Percentiles rank a stretch among this genome's conserved stretches.
These are phyloP conservation scores for Vitis amurensis DNA, from an alignment of 164 flowering plant species.

Conservation along the genomic window DNA sequence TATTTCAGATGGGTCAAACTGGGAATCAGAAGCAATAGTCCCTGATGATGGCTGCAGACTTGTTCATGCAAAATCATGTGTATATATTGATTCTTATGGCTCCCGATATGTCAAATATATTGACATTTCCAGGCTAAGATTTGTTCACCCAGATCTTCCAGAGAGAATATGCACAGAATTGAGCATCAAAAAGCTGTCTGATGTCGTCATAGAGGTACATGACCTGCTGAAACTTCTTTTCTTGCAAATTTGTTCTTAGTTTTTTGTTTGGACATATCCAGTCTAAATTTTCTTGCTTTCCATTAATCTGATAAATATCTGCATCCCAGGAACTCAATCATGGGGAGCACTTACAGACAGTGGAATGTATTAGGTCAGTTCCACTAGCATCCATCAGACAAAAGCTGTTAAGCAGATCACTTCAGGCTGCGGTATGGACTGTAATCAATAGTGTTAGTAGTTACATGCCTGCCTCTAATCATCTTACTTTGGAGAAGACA, in stretches of 20 bases:
- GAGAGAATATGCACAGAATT: constrained; percentile 60
- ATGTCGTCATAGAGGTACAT: constrained; percentile 83
- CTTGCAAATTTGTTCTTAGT: neutral
- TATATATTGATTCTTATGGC: constrained; percentile 81
- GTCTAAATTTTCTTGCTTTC: neutral
- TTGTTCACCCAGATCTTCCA: constrained; percentile 78
- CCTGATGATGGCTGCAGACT: constrained; percentile 98
- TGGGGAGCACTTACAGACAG: constrained; percentile 40
- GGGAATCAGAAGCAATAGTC: constrained; percentile 64
- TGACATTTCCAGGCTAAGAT: constrained; percentile 78
- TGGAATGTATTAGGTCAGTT: constrained; percentile 65
- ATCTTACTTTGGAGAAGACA: constrained; percentile 34
- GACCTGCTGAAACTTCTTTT: neutral
- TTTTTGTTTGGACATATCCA: neutral
- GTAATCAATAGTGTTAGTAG: constrained; percentile 39
- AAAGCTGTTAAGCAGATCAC: constrained; percentile 60
- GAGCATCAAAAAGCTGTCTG: constrained; percentile 81
- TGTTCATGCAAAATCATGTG: constrained; percentile 84
- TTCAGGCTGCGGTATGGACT: constrained; percentile 71
- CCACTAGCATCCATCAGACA: constrained; percentile 42
- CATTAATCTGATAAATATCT: constrained; percentile 8
- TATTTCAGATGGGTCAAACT: constrained; percentile 30
- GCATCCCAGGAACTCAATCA: constrained; percentile 62
- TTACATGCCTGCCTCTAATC: constrained; percentile 26
- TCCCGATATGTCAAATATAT: constrained; percentile 66